Percentiles rank a stretch among this genome's conserved stretches.
Evolutionary conservation across 306 rosid species (phyloP).

Genomic region (Castanea sativa): DNA sequence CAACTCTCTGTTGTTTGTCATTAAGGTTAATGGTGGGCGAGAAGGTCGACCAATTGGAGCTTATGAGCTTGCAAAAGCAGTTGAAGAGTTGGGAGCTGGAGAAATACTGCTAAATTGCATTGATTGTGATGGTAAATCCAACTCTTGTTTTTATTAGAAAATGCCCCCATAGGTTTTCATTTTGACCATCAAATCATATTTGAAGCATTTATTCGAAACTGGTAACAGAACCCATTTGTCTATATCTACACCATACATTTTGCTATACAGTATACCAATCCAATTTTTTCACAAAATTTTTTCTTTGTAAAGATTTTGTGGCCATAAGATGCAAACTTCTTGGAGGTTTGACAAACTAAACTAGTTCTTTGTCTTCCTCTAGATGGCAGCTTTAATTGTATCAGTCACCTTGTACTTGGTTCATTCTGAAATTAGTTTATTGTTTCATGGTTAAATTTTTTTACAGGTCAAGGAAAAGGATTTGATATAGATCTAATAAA

Average conservation of each 20-base stretch:
- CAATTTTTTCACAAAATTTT: background rate
- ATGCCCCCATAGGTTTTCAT: background rate
- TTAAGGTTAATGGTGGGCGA: constrained; percentile 81
- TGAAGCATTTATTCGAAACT: background rate
- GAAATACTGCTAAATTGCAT: constrained; percentile 96
- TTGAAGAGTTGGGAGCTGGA: constrained; percentile 97
- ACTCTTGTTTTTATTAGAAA: constrained; percentile 1
- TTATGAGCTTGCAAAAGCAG: constrained; percentile 91
- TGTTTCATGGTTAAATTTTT: background rate
- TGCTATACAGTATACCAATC: background rate
- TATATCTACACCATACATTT: background rate
- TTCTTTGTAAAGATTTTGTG: background rate
- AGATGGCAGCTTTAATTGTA: background rate
- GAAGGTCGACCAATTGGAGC: constrained; percentile 97
- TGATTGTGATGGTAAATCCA: constrained; percentile 79
- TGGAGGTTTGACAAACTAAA: background rate
- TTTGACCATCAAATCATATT: background rate
- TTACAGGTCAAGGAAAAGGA: constrained; percentile 96
- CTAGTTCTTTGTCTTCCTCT: background rate
- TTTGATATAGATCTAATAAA: constrained; percentile 69
- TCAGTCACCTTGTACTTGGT: background rate
- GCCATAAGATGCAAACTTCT: background rate
- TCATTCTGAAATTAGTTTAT: constrained; percentile 2
- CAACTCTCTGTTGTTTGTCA: constrained; percentile 19
- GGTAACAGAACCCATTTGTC: background rate